These are phyloP conservation scores for Naegleria fowleri DNA, from an alignment of 208 protist genomes.

Conservation along the genomic window DNA sequence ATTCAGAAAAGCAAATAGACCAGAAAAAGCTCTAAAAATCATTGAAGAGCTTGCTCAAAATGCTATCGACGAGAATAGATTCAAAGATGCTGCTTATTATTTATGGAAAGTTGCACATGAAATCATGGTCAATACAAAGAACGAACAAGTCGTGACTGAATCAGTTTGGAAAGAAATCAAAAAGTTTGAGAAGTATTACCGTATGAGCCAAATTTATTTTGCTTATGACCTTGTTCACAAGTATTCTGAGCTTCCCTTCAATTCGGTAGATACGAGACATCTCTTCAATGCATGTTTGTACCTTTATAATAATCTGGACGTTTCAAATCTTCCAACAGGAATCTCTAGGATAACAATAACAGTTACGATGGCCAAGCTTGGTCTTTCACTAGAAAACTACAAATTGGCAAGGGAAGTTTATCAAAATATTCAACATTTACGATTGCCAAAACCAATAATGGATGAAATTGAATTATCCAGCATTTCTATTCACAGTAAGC, in stretches of 20 bases:
- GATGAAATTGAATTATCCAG: slow-evolving; percentile 80
- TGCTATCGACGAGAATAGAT: slow-evolving; percentile 79
- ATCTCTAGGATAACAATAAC: slow-evolving; percentile 75
- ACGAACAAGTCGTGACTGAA: neutral
- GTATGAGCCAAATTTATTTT: slow-evolving; percentile 79
- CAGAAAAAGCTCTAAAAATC: slow-evolving; percentile 73
- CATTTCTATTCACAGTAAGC: slow-evolving; percentile 73
- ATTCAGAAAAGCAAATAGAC: slow-evolving; percentile 75
- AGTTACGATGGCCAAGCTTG: slow-evolving; percentile 71
- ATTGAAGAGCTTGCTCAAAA: slow-evolving; percentile 83
- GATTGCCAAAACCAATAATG: slow-evolving; percentile 66
- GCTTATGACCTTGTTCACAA: slow-evolving; percentile 73
- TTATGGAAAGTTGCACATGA: slow-evolving; percentile 74
- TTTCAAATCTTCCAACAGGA: slow-evolving; percentile 63
- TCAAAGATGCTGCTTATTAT: slow-evolving; percentile 79
- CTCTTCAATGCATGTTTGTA: slow-evolving; percentile 76
- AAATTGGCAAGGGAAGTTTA: slow-evolving; percentile 69
- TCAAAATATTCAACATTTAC: slow-evolving; percentile 74
- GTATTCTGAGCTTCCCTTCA: slow-evolving; percentile 77
- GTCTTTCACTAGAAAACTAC: slow-evolving; percentile 71
- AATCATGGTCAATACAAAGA: neutral
- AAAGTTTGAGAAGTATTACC: slow-evolving; percentile 65
- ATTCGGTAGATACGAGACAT: slow-evolving; percentile 59
- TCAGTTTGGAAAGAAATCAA: slow-evolving; percentile 52
- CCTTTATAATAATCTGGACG: slow-evolving; percentile 61